Evolutionary conservation across 768 basidiomycete genomes (phyloP).

Genomic region (Galerina sulciceps): DNA sequence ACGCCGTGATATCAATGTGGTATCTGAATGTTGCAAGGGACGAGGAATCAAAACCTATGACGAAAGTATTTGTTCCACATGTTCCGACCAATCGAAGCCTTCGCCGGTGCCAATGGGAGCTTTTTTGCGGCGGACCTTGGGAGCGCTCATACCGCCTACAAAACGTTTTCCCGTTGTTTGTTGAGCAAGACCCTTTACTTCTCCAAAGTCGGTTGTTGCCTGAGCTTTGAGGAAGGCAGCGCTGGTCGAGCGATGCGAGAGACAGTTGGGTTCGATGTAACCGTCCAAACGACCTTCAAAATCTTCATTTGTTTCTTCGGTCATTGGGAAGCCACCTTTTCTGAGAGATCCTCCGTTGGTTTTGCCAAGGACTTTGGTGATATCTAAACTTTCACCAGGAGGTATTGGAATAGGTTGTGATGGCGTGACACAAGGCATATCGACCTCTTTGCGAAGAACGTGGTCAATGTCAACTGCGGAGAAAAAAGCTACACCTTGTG

Average conservation of each 20-base stretch:
- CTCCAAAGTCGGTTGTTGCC: slow-evolving; percentile 69
- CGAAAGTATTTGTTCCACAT: slow-evolving; percentile 34
- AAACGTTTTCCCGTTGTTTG: slow-evolving; percentile 48
- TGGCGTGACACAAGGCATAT: slow-evolving; percentile 95
- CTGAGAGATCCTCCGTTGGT: slow-evolving; percentile 74
- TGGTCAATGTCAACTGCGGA: slow-evolving; percentile 93
- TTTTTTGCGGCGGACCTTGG: slow-evolving; percentile 23
- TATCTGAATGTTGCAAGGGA: neutral
- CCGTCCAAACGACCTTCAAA: slow-evolving; percentile 46
- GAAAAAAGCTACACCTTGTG: slow-evolving; percentile 96
- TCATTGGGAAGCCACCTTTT: slow-evolving; percentile 64
- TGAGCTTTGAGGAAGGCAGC: slow-evolving; percentile 79
- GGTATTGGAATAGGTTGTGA: slow-evolving; percentile 84
- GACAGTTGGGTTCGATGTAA: slow-evolving; percentile 61
- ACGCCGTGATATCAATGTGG: neutral
- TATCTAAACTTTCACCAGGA: slow-evolving; percentile 86
- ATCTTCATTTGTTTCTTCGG: slow-evolving; percentile 19
- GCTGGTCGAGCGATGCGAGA: slow-evolving; percentile 64
- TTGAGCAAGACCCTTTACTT: slow-evolving; percentile 72
- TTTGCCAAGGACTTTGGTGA: slow-evolving; percentile 62
- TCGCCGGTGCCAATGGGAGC: slow-evolving; percentile 43
- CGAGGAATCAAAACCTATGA: neutral
- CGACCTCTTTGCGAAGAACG: slow-evolving; percentile 93
- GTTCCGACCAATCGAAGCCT: slow-evolving; percentile 46
- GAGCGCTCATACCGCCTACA: slow-evolving; percentile 30